These are phyloP conservation scores for Fistulifera pelliculosa DNA, from an alignment of 108 stramenopile species.

Conservation along the genomic window DNA sequence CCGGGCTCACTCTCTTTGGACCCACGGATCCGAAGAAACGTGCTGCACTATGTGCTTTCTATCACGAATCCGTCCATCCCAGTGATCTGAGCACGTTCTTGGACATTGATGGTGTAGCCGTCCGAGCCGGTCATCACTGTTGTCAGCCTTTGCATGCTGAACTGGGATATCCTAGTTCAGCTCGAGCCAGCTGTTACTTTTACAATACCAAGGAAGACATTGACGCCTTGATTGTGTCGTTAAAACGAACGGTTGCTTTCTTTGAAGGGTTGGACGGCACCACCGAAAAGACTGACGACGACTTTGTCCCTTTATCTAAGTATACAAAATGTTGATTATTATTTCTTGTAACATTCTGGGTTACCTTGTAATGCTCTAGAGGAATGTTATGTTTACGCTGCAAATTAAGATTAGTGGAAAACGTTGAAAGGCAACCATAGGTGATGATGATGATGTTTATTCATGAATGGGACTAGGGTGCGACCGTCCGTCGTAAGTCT, in stretches of 20 bases:
- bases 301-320: slow-evolving; percentile 68
- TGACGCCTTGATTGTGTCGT: slow-evolving; percentile 60
- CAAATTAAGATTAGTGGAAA: too few species aligned
- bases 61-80: slow-evolving; percentile 78
- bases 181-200: slow-evolving; percentile 77
- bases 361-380: too few species aligned
- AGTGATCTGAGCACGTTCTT: slow-evolving; percentile 91
- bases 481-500: too few species aligned
- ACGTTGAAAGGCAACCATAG: too few species aligned
- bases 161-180: slow-evolving; percentile 79
- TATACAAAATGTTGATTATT: too few species aligned
- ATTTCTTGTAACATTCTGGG: too few species aligned
- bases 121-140: slow-evolving; percentile 96
- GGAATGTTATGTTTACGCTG: too few species aligned
- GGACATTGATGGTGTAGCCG: slow-evolving; percentile 92
- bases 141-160: slow-evolving; percentile 91
- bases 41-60: slow-evolving; percentile 78
- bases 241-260: slow-evolving; percentile 60
- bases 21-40: slow-evolving; percentile 39
- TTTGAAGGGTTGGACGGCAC: slow-evolving; percentile 37
- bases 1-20: slow-evolving; percentile 76
- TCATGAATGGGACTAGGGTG: too few species aligned
- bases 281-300: slow-evolving; percentile 28
- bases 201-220: slow-evolving; percentile 89
- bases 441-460: too few species aligned